Base-by-base conservation (phyloP, 2,329 filamentous ascomycete genomes). In the Paraphoma sp. region DNA sequence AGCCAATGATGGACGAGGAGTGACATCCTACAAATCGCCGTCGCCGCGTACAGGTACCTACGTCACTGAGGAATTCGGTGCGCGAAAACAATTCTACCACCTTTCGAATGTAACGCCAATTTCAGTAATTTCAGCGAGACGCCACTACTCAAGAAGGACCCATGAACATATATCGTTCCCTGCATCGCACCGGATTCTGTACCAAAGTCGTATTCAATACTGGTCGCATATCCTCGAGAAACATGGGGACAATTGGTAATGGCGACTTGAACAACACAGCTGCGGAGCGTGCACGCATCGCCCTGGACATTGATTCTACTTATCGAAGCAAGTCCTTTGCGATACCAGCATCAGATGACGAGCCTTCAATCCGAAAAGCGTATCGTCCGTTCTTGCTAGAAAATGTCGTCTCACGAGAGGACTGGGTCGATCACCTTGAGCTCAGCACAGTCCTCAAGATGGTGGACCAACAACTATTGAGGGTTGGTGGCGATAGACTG, bases 341-440 rank as follows among this genome's bases (percentile, higher is more conserved):
- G 2, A 79, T 87, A 31, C 53, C 73, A 0, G 59, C 73, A 14
- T 55, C 59, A 0, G 77, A 86, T 51, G 86, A 87, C 59, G 80
- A 85, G 49, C 8, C 68, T 0, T 59, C 68, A 1, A 72, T 83
- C 16, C 78, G 85, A 36, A 57, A 73, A 43, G 79, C 70, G 46
- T 88, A 88, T 63, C 80, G 87, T 1, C 86, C 86, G 0, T 89
- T 87, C 57, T 67, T 89, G 4, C 73, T 84, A 1, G 64, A 74
- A 36, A 69, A 78, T 0, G 67, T 75, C 11, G 51, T 75, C 3
- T 63, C 74, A 9, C 56, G 66, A 1, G 68, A 71, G 12, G 86
- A 89, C 69, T 89, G 87, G 87, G 73, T 88, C 18, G 74, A 78
- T 0, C 58, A 78, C 38, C 72, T 89, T 3, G 87, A 89, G 63